Evolutionary conservation across 371 early-diverging fungal genomes (phyloP), one percentile per base, ranked within the genome.

Genomic region (Blakeslea trispora): DNA sequence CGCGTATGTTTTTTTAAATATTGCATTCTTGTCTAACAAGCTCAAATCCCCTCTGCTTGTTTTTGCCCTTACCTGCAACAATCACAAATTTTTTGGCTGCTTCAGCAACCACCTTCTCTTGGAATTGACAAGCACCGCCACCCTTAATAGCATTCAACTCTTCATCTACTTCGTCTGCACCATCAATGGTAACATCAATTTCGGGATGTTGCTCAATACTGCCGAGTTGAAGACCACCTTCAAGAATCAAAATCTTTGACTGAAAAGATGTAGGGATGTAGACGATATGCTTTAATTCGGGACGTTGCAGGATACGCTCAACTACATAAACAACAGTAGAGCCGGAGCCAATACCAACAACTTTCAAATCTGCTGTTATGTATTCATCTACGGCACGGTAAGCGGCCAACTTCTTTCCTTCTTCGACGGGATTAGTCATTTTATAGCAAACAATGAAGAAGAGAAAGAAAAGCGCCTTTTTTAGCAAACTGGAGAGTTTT

Each of bases 191-290:
- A n/a, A 96, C 86, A 63, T 96, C 95, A 50, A 97, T 84, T 14
- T 71, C 69, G 1, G 88, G 78, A 58, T 76, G 78, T 48, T 87
- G 83, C 51, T 91, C 85, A 49, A 86, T 66, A 55, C 83, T 79
- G 22, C 88, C 84, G 57, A 87, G 65, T 39, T 78, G 72, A 64
- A 87, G 58, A 32, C 92, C 82, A 59, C 84, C 74, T 57, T 91
- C 83, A 9, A 83, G 39, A 58, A 95, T 88, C n/a, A 95, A 77
- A 41, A 87, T 81, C 53, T 82, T 84, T 22, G 90, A 82, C 77
- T 96, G 96, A 75, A 92, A 96, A 48, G 86, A 86, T n/a, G 95
- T 94, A 8, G 96, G 94, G n/a, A 96, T 75, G 69, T 89, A 96
- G 7, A 90, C 82, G 22, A 80, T 69, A 37, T 86, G 66, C 39